phyloP scores from a whole-genome alignment of 805 yeast genomes.

The Barnettozyma siamensis region DNA sequence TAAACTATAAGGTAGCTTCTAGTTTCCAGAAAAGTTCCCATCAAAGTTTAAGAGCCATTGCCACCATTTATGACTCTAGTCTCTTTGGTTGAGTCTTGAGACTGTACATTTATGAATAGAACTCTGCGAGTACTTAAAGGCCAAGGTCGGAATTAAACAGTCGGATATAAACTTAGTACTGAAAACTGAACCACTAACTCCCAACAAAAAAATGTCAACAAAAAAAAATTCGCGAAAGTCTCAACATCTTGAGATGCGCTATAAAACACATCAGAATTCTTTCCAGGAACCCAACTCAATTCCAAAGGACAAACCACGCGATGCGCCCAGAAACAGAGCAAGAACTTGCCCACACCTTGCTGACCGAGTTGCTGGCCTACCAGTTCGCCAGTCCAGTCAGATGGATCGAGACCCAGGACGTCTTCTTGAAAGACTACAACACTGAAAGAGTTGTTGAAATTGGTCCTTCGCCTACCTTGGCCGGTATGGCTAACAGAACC shows the following conservation, averaged over 20 bases:
- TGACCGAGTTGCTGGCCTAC: constrained; percentile 94
- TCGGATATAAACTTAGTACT: background rate
- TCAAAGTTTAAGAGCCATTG: too few species aligned
- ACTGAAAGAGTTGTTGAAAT: constrained; percentile 97
- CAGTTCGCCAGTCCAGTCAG: constrained; percentile 99
- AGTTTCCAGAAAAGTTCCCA: too few species aligned
- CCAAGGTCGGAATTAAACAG: too few species aligned
- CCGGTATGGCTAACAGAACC: constrained; percentile 98
- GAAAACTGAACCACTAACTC: background rate
- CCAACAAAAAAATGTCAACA: constrained; percentile 9
- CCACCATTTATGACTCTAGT: too few species aligned
- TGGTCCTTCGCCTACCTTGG: constrained; percentile 98
- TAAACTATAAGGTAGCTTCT: too few species aligned
- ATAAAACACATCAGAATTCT: too few species aligned
- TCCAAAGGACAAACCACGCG: constrained; percentile 1
- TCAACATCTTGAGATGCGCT: background rate
- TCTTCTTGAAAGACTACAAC: constrained; percentile 86
- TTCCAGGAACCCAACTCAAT: too few species aligned
- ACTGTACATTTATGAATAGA: too few species aligned
- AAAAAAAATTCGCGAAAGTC: constrained; percentile 2
- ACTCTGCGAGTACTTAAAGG: too few species aligned
- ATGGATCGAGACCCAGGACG: constrained; percentile 99
- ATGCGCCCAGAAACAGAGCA: constrained; percentile 91
- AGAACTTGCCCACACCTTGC: constrained; percentile 89
- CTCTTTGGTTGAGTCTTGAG: too few species aligned